Conservation (phyloP, 441 rosid species). For the Erysimum pusillum region DNA sequence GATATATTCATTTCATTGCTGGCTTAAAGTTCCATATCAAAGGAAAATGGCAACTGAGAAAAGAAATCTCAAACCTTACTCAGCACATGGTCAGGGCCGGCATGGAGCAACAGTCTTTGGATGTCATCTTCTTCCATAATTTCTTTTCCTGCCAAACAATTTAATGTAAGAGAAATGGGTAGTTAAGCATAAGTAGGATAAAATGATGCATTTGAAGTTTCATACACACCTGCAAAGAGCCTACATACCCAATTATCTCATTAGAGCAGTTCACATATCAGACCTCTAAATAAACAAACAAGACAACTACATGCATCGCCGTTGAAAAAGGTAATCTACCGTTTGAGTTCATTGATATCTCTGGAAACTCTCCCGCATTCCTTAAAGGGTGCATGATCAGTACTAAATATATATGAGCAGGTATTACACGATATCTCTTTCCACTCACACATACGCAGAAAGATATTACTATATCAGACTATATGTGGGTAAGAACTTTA, state of each 20-base stretch:
- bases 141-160: slow-evolving; percentile 66
- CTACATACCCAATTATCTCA: slow-evolving; percentile 18
- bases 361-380: background rate
- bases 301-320: background rate
- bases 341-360: slow-evolving; percentile 28
- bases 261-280: slow-evolving; percentile 29
- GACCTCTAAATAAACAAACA: slow-evolving; percentile 2
- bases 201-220: background rate
- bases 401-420: slow-evolving; percentile 20
- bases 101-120: slow-evolving; percentile 69
- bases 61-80: slow-evolving; percentile 73
- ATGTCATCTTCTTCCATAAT: slow-evolving; percentile 60
- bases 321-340: slow-evolving; percentile 3
- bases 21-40: slow-evolving; percentile 7
- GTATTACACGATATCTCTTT: background rate
- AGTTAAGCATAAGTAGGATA: slow-evolving; percentile 15
- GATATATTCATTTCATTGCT: background rate
- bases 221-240: slow-evolving; percentile 22
- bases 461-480: background rate
- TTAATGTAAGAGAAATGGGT: slow-evolving; percentile 23
- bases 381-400: slow-evolving; percentile 14
- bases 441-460: slow-evolving; percentile 1
- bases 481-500: background rate
- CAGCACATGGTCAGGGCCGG: slow-evolving; percentile 79
- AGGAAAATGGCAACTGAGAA: slow-evolving; percentile 3